Evolutionary conservation across 2,329 filamentous ascomycete species (phyloP).

Genomic region (Fusarium burgessii): DNA sequence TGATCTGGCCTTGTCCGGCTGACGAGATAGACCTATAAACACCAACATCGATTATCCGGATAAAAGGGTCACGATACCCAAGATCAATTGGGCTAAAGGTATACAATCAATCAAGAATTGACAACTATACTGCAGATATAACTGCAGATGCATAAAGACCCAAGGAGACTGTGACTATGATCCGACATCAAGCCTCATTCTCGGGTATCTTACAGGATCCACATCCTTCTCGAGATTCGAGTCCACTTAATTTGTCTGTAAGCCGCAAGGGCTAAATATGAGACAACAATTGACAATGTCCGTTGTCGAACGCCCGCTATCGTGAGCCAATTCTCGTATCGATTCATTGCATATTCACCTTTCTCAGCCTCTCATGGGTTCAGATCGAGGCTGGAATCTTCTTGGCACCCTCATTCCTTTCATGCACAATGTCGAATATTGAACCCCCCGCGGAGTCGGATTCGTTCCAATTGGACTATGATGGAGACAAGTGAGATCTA

Average conservation of each 20-base stretch:
- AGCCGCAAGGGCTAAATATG: conserved; percentile 3
- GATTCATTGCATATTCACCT: conserved; percentile 3
- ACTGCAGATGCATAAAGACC: conserved; percentile 10
- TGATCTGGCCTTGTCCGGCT: background rate
- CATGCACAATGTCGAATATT: conserved; percentile 36
- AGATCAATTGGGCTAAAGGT: background rate
- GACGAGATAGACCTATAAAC: too few species aligned
- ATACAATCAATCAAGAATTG: background rate
- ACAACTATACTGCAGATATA: background rate
- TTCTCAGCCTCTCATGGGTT: conserved; percentile 19
- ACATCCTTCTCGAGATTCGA: background rate
- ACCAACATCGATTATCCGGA: background rate
- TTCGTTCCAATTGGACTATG: conserved; percentile 41
- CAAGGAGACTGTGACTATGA: background rate
- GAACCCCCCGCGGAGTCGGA: conserved; percentile 33
- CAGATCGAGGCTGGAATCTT: conserved; percentile 23
- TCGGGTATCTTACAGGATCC: conserved; percentile 12
- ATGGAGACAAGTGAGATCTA: conserved; percentile 25
- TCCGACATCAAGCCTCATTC: background rate
- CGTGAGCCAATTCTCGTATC: background rate
- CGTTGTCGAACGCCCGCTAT: conserved; percentile 11
- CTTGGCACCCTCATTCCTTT: conserved; percentile 31
- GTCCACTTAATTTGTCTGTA: conserved; percentile 26
- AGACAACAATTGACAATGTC: conserved; percentile 13
- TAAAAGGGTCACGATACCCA: background rate